Base-by-base conservation (phyloP, 352 stramenopile genomes). In the Phytopythium litorale region DNA sequence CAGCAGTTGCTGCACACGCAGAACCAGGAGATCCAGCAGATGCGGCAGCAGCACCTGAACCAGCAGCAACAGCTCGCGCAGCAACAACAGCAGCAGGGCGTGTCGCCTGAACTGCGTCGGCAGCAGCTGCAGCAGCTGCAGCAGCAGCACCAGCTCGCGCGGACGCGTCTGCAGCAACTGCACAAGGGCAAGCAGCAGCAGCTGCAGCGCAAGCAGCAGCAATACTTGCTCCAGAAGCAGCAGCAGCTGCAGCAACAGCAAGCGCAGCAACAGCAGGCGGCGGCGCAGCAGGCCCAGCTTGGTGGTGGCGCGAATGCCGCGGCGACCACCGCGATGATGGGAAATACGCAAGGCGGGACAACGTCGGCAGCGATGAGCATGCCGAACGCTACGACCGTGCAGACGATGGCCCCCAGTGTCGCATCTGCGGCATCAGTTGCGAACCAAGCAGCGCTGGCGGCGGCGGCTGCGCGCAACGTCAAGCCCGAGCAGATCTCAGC, bases 111-210 rank as follows among this genome's bases (percentile, higher is more conserved):
- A 35, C 64, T 81, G 65, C 73, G 80, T 33, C 78, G 81, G 5
- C 81, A 87, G 54, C 83, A 91, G 58, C 62, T 92, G 21, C 81
- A 90, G 59, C 86, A 90, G 11, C 63, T 92, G 49, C 83, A 92
- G 42, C 81, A 94, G 53, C 83, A 91, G 50, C 81, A 94, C 57
- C 71, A 87, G 52, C 62, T 91, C 45, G 83, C 80, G 6, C 79
- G 81, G 4, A 78, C 75, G 28, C 79, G 82, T 2, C 66, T 92
- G 13, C 82, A 89, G 54, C 79, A 91, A 37, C 63, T 90, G 53
- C 85, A 94, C 51, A 92, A 92, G 56, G 80, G 75, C 56, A 92
- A 92, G 58, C 85, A 94, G 52, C 75, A 90, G 45, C 82, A 94
- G 49, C 65, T 92, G n/a, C 77, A 92, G 56, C 78, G 81, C 23